Percentiles rank a stretch among this genome's conserved stretches.
phyloP scores from a whole-genome alignment of 495 filamentous ascomycete species.

The Aspergillus baeticus region DNA sequence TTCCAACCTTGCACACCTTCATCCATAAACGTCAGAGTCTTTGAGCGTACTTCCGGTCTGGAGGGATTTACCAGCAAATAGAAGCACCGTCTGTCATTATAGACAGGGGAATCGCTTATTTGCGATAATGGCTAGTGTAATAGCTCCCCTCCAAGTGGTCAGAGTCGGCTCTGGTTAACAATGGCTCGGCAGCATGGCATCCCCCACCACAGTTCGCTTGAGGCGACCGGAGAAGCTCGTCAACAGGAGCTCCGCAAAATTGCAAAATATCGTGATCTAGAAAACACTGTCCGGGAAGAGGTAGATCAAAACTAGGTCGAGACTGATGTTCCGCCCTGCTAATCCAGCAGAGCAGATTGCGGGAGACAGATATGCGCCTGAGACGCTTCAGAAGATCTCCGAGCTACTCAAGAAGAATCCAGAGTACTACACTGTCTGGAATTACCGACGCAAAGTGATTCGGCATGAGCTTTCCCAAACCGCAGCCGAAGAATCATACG shows the following conservation, averaged over 20 bases:
- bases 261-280: conserved; percentile 69
- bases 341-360: conserved; percentile 42
- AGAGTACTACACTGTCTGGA: conserved; percentile 99
- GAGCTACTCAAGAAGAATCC: conserved; percentile 83
- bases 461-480: conserved; percentile 42
- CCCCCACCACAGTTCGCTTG: conserved; percentile 56
- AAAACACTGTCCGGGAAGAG: conserved; percentile 60
- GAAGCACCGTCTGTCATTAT: neutral
- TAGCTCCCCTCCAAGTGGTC: conserved; percentile 4
- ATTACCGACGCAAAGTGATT: conserved; percentile 76
- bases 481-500: conserved; percentile 16
- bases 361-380: conserved; percentile 57
- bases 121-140: conserved; percentile 53
- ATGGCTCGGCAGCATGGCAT: conserved; percentile 67
- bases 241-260: conserved; percentile 75
- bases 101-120: neutral
- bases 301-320: conserved; percentile 31
- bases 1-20: neutral
- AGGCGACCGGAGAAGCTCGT: conserved; percentile 62
- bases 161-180: conserved; percentile 13
- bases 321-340: neutral
- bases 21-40: neutral
- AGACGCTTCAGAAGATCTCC: conserved; percentile 72
- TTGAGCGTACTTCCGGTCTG: neutral
- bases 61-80: neutral